phyloP scores from a whole-genome alignment of 148 eudicot species.

The Gaultheria prostrata region DNA sequence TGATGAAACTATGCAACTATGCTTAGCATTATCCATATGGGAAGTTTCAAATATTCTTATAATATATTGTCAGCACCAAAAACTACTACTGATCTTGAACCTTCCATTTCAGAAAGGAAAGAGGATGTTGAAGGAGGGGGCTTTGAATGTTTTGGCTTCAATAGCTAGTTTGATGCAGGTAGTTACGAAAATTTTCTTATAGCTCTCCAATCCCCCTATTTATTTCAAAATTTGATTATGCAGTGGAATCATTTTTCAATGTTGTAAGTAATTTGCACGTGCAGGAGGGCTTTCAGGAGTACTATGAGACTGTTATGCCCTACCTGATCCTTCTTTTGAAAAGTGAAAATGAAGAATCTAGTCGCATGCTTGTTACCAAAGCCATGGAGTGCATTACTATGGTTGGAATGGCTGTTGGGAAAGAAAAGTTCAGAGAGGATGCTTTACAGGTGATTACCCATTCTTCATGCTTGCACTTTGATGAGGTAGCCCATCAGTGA shows the following conservation, averaged over 20 bases:
- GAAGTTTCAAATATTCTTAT: neutral
- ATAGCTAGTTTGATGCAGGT: slow-evolving; percentile 54
- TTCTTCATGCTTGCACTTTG: slow-evolving; percentile 1
- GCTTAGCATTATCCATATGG: neutral
- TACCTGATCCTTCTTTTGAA: slow-evolving; percentile 38
- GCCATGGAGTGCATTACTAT: slow-evolving; percentile 49
- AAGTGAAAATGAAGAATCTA: slow-evolving; percentile 38
- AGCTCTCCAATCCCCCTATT: neutral
- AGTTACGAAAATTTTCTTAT: neutral
- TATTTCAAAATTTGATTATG: slow-evolving; percentile 4
- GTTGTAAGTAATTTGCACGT: slow-evolving; percentile 11
- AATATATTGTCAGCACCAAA: neutral
- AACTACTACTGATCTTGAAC: neutral
- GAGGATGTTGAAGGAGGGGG: slow-evolving; percentile 52
- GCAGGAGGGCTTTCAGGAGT: slow-evolving; percentile 45
- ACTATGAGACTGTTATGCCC: slow-evolving; percentile 51
- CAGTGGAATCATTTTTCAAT: neutral
- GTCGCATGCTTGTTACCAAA: slow-evolving; percentile 46
- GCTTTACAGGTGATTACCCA: slow-evolving; percentile 36
- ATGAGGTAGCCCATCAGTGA: neutral
- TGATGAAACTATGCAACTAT: neutral
- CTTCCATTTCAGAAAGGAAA: slow-evolving; percentile 40
- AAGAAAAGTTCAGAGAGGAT: slow-evolving; percentile 46
- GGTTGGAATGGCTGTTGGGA: slow-evolving; percentile 58
- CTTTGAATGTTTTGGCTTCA: slow-evolving; percentile 47